Evolutionary conservation across 495 filamentous ascomycete species (phyloP).

Genomic region (Penicillium turbatum): DNA sequence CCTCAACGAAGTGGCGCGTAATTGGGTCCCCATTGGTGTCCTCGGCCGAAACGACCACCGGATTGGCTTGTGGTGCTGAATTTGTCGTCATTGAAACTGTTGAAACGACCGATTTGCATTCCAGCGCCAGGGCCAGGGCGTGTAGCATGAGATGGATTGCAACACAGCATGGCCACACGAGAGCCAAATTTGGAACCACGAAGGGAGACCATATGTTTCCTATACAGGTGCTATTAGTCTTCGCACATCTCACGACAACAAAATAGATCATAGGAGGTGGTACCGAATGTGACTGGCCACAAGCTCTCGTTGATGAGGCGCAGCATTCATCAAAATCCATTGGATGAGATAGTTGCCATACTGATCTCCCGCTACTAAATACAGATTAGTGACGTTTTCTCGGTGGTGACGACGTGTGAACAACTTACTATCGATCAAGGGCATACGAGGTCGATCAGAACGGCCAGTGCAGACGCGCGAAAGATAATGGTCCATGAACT

Average conservation of each 20-base stretch:
- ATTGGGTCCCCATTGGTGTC: slow-evolving; percentile 36
- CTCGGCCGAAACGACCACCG: slow-evolving; percentile 33
- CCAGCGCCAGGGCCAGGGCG: slow-evolving; percentile 79
- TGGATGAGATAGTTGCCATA: slow-evolving; percentile 98
- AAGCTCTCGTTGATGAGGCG: slow-evolving; percentile 81
- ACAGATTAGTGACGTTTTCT: slow-evolving; percentile 22
- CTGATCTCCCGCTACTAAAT: slow-evolving; percentile 84
- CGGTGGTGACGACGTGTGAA: too few species aligned
- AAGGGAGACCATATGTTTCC: slow-evolving; percentile 98
- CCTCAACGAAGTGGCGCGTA: slow-evolving; percentile 40
- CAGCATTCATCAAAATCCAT: slow-evolving; percentile 87
- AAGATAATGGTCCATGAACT: slow-evolving; percentile 91
- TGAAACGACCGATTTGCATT: slow-evolving; percentile 54
- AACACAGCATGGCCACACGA: slow-evolving; percentile 97
- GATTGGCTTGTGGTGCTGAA: slow-evolving; percentile 27
- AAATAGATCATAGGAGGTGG: background rate
- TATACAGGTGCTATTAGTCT: slow-evolving; percentile 19
- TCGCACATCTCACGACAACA: background rate
- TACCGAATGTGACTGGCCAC: slow-evolving; percentile 88
- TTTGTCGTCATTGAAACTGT: slow-evolving; percentile 52
- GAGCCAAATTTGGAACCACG: slow-evolving; percentile 98
- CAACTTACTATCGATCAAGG: slow-evolving; percentile 83
- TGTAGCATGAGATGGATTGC: slow-evolving; percentile 81
- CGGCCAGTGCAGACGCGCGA: slow-evolving; percentile 90
- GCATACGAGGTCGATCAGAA: slow-evolving; percentile 87